Evolutionary conservation across 345 rosid genomes (phyloP).

Genomic region (Luvunga scandens): DNA sequence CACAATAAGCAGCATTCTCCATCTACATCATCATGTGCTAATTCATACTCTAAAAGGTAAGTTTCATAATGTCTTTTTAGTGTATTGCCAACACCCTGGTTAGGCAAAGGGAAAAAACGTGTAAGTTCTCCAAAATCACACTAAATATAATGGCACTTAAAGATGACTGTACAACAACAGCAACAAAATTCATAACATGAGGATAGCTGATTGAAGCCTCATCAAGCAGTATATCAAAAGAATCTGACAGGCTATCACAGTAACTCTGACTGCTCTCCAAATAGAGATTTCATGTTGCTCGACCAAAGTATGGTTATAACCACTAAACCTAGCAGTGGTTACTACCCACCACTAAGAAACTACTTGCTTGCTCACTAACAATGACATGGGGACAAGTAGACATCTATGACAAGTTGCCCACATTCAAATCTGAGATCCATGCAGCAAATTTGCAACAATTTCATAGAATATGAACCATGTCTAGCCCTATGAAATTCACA

Average conservation of each 20-base stretch:
- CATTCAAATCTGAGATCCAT: not conserved
- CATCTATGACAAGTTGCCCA: not conserved
- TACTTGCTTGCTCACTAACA: not conserved
- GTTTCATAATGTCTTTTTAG: slow-evolving; percentile 95
- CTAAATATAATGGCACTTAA: not conserved
- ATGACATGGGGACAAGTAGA: not conserved
- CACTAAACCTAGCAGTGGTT: not conserved
- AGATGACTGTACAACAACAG: not conserved
- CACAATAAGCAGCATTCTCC: slow-evolving; percentile 98
- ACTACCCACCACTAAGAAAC: not conserved
- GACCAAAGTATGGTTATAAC: not conserved
- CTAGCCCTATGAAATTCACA: not conserved
- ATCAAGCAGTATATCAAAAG: not conserved
- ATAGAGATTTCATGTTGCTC: not conserved
- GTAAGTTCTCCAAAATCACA: slow-evolving; percentile 4
- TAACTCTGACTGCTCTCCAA: not conserved
- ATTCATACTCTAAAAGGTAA: slow-evolving; percentile 88
- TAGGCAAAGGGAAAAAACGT: slow-evolving; percentile 6
- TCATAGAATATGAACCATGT: not conserved
- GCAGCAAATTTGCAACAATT: not conserved
- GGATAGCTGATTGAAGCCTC: not conserved
- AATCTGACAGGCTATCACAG: not conserved
- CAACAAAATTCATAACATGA: not conserved
- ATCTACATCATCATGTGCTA: slow-evolving; percentile 97
- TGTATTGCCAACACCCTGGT: slow-evolving; percentile 95